Evolutionary conservation across 108 stramenopile species (phyloP), one percentile per base, ranked within the genome.

Genomic region (Fragilariopsis cylindrus): DNA sequence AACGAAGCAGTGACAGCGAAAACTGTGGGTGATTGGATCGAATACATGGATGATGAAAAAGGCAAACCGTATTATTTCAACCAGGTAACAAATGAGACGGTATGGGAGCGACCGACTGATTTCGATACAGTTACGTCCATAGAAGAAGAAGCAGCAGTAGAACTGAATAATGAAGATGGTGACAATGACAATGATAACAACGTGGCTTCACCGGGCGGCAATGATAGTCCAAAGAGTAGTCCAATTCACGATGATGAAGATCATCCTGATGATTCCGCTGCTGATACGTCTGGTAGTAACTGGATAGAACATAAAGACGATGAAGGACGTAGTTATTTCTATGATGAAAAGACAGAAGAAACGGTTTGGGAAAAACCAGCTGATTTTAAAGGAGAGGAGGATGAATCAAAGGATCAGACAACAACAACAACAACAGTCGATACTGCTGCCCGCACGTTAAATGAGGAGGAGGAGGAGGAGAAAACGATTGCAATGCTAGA

Each of bases 301-400:
- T 84, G 84, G 82, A 56, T 63, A 9, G 80, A 75, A 56, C 71
- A 72, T 54, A 62, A 76, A 50, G 80, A 83, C 58, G 85, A 84
- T 53, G 80, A 79, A 65, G 80, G 80, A 11, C 70, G 78, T 13
- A 60, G 55, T 0, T 88, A 88, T 58, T 86, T 84, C 65, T 86
- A 84, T 79, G 84, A 86, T 65, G 48, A 41, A 1, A 73, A 53
- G 46, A 76, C 81, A 1, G 82, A 83, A 49, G 87, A 87, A 73
- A 92, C 87, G 12, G 76, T 80, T 69, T 95, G 94, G 94, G 92
- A 91, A n/a, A 71, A 68, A 41, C 94, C 94, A 2, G 81, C 74
- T 5, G 82, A 57, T 16, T 80, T 82, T 11, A 43, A 64, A 39
- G 58, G 50, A 12, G 49, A 50, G 5, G 48, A 77, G 43, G 16